Percentiles rank a stretch among this genome's conserved stretches.
phyloP scores from a whole-genome alignment of 2,329 filamentous ascomycete species.

The Phaeoacremonium minimum region DNA sequence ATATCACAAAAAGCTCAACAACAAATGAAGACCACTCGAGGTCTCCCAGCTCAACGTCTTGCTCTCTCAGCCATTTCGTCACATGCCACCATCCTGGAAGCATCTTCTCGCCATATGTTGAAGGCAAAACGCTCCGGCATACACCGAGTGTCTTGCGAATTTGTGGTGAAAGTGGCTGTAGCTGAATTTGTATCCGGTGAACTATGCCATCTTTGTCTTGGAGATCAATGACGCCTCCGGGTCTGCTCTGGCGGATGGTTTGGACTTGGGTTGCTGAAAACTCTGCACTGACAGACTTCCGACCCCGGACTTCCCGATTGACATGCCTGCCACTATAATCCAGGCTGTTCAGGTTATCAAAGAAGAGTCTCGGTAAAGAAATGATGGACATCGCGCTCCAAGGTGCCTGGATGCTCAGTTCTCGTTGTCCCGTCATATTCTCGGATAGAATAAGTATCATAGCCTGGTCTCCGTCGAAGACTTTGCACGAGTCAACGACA shows the following conservation, averaged over 20 bases:
- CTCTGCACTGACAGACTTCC: slow-evolving; percentile 40
- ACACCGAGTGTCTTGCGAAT: slow-evolving; percentile 57
- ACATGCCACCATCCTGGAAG: slow-evolving; percentile 71
- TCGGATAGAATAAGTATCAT: slow-evolving; percentile 68
- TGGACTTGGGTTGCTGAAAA: slow-evolving; percentile 42
- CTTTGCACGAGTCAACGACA: slow-evolving; percentile 68
- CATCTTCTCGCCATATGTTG: slow-evolving; percentile 54
- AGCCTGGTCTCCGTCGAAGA: slow-evolving; percentile 62
- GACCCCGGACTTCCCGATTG: slow-evolving; percentile 45
- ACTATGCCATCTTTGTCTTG: slow-evolving; percentile 56
- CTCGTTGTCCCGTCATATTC: slow-evolving; percentile 56
- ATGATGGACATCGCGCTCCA: slow-evolving; percentile 70
- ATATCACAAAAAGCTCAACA: slow-evolving; percentile 60
- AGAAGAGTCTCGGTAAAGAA: slow-evolving; percentile 54
- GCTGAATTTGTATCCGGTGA: slow-evolving; percentile 64
- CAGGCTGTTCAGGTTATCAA: slow-evolving; percentile 56
- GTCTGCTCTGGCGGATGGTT: slow-evolving; percentile 53
- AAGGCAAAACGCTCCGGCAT: slow-evolving; percentile 60
- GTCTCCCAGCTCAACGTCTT: slow-evolving; percentile 41
- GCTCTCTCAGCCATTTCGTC: slow-evolving; percentile 61
- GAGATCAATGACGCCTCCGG: slow-evolving; percentile 60
- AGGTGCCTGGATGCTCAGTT: slow-evolving; percentile 69
- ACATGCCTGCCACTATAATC: slow-evolving; percentile 49
- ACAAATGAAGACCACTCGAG: slow-evolving; percentile 67
- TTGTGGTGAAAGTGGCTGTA: slow-evolving; percentile 61